Evolutionary conservation across 768 basidiomycete species (phyloP), one percentile per base, ranked within the genome.

Genomic region (Crucibulum laeve): DNA sequence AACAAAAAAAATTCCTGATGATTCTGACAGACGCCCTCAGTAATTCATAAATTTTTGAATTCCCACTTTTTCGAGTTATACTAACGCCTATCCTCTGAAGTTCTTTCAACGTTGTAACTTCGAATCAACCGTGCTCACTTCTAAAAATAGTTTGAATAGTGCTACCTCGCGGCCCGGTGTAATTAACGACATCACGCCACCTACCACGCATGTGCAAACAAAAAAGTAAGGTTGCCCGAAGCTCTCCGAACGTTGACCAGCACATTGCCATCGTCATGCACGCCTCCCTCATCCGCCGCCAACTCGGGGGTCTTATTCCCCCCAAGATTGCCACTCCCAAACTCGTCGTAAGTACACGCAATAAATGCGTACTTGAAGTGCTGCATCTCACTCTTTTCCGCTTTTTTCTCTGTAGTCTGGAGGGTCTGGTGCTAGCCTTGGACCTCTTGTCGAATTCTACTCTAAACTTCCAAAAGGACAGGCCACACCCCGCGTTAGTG

Each of bases 301-400:
- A 87, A 61, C 83, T 97, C 53, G 79, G 79, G 48, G 80, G 83
- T 43, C 77, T 96, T 45, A 81, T 96, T 54, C 94, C 94, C 30
- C 94, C 94, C 40, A 97, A 97, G 74, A 86, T 97, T 59, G 93
- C 94, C 44, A 89, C 92, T 7, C 91, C 93, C 1, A 77, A 80
- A 40, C 83, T 90, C 53, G 83, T 96, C 46, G 92, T 95, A 64
- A 55, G 87, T 67, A 2, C 19, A 4, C 15, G 19, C 10, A 17
- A 5, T 14, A 8, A 23, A 17, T 42, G 14, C 19, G n/a, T 8
- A 18, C 7, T 1, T 23, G 19, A 30, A 24, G 13, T 22, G 42
- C 35, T 47, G 43, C 56, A 39, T 46, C 53, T 46, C 41, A 48
- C 25, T 28, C 8, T 4, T 38, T 43, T n/a, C 13, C 28, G 5